phyloP scores from a whole-genome alignment of 331 rosid species.

The Pyracantha coccinea region DNA sequence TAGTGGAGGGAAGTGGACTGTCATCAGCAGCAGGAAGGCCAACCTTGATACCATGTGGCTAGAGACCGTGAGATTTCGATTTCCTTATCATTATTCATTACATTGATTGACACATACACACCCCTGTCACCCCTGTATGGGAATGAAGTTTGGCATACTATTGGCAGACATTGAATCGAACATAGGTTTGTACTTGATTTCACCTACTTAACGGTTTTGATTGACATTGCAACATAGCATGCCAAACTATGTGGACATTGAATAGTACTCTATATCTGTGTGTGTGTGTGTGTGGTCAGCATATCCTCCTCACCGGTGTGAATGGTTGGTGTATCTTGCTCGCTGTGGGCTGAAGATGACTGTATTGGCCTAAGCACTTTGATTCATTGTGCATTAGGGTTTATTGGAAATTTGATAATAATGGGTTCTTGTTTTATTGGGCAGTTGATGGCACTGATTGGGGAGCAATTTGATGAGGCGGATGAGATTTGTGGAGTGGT shows the following conservation, averaged over 20 bases:
- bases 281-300: too few relatives aligned
- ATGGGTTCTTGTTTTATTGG: not conserved
- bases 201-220: not conserved
- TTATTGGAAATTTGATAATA: not conserved
- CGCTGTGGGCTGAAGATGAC: not conserved
- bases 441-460: constrained; percentile 92
- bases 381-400: not conserved
- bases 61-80: constrained; percentile 53
- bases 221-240: not conserved
- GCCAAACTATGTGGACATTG: not conserved
- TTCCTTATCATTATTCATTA: not conserved
- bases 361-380: not conserved
- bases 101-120: not conserved
- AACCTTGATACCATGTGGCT: constrained; percentile 86
- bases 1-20: constrained; percentile 92
- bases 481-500: constrained; percentile 96
- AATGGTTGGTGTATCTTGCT: not conserved
- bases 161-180: not conserved
- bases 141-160: not conserved
- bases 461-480: constrained; percentile 89
- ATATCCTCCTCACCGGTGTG: not conserved
- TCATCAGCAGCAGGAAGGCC: constrained; percentile 43
- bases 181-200: not conserved
- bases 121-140: too few relatives aligned
- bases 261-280: too few relatives aligned